These are phyloP conservation scores for Termitomyces sp. DNA, from an alignment of 768 basidiomycete genomes.

Conservation along the genomic window DNA sequence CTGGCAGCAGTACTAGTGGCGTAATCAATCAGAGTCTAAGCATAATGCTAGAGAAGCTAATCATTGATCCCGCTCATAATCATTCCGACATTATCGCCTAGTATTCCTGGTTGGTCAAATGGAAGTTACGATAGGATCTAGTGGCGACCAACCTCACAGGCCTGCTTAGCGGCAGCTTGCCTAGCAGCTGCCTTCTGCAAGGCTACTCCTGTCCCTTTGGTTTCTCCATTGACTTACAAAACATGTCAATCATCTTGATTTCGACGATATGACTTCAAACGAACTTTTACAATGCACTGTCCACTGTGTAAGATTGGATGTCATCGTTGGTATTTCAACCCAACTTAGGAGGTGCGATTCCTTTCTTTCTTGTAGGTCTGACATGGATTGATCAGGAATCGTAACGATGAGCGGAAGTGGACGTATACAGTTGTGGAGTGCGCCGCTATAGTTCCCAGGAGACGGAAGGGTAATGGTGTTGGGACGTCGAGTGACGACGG, in stretches of 20 bases:
- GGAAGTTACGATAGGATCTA: not conserved
- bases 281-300: conserved; percentile 21
- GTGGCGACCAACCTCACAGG: conserved; percentile 17
- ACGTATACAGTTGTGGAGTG: conserved; percentile 18
- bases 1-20: not conserved
- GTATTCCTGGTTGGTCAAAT: not conserved
- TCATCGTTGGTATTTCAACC: conserved; percentile 12
- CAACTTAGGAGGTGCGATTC: conserved; percentile 18
- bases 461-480: conserved; percentile 10
- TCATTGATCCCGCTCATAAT: not conserved
- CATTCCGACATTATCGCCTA: conserved; percentile 10
- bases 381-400: not conserved
- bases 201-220: conserved; percentile 18
- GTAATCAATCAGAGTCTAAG: not conserved
- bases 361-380: conserved; percentile 19
- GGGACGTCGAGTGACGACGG: not conserved
- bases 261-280: not conserved
- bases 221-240: conserved; percentile 16
- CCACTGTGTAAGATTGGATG: conserved; percentile 13
- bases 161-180: conserved; percentile 20
- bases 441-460: conserved; percentile 17
- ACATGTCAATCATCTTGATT: not conserved
- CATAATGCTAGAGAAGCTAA: not conserved
- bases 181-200: conserved; percentile 18
- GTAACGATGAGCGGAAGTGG: not conserved